A percentile compares a stretch with the other conserved stretches of the same genome.
Conservation (phyloP, 2,329 filamentous ascomycete species). For the Talaromyces pinophilus region DNA sequence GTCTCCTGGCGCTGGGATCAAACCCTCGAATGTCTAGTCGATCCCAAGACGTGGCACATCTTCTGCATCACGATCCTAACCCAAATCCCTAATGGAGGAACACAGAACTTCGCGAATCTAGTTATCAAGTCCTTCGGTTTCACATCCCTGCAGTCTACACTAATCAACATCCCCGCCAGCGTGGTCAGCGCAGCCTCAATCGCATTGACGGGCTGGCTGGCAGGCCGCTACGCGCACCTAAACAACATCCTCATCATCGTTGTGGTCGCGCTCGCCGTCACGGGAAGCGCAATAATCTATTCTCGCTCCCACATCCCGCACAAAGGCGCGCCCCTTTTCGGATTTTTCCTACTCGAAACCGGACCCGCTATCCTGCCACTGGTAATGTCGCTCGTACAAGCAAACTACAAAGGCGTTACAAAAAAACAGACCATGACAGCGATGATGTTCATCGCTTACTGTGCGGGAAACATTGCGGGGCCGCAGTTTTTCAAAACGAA, state of each 20-base stretch:
- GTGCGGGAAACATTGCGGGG: constrained; percentile 58
- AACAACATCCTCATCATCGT: constrained; percentile 17
- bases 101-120: constrained; percentile 55
- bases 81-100: constrained; percentile 58
- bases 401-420: constrained; percentile 56
- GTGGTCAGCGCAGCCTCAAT: constrained; percentile 56
- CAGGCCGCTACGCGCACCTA: constrained; percentile 8
- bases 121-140: constrained; percentile 53
- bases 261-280: constrained; percentile 10
- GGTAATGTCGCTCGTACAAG: constrained; percentile 41
- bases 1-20: constrained; percentile 37
- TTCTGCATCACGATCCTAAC: constrained; percentile 57
- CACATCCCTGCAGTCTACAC: constrained; percentile 55
- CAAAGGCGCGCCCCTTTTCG: constrained; percentile 59
- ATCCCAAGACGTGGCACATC: constrained; percentile 62
- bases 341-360: constrained; percentile 57
- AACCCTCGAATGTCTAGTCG: constrained; percentile 50
- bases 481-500: constrained; percentile 55
- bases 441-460: constrained; percentile 56
- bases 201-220: constrained; percentile 33
- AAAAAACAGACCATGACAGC: constrained; percentile 58
- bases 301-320: constrained; percentile 17
- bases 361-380: constrained; percentile 55
- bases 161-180: constrained; percentile 62
- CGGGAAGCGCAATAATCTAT: constrained; percentile 21